phyloP scores from a whole-genome alignment of 2,329 filamentous ascomycete genomes.

The Paecilomyces niveus region DNA sequence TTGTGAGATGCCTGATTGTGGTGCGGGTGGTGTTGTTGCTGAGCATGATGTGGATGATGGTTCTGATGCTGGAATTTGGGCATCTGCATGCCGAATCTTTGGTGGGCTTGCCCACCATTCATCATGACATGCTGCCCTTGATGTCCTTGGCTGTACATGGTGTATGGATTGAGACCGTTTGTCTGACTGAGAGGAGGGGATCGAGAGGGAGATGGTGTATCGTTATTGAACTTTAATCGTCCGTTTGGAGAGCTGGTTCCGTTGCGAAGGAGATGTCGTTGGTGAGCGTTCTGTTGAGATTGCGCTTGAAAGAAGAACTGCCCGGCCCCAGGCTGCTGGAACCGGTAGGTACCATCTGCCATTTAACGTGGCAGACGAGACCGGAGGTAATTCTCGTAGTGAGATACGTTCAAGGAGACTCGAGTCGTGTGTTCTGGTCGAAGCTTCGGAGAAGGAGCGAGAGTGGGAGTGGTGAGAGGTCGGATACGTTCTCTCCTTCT shows the following conservation, averaged over 20 bases:
- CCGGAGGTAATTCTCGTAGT: conserved; percentile 28
- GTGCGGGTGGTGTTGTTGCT: conserved; percentile 38
- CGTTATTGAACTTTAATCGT: conserved; percentile 38
- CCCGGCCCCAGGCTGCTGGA: conserved; percentile 48
- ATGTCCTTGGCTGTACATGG: conserved; percentile 42
- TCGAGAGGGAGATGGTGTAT: conserved; percentile 42
- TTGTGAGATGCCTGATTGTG: conserved; percentile 37
- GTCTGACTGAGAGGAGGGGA: conserved; percentile 39
- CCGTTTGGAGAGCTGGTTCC: conserved; percentile 40
- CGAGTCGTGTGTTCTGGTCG: conserved; percentile 15
- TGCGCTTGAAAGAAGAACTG: conserved; percentile 42
- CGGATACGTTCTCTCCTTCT: conserved; percentile 41
- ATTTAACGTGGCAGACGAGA: conserved; percentile 46
- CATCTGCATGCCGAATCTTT: conserved; percentile 44
- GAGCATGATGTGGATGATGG: conserved; percentile 38
- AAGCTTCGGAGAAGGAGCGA: conserved; percentile 18
- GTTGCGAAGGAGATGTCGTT: conserved; percentile 38
- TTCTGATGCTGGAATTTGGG: conserved; percentile 41
- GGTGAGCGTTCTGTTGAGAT: conserved; percentile 36
- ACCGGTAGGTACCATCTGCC: conserved; percentile 50
- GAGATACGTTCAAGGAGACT: conserved; percentile 17
- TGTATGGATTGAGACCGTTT: conserved; percentile 36
- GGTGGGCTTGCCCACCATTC: conserved; percentile 42
- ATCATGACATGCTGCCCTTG: conserved; percentile 45
- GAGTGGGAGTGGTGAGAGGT: conserved; percentile 26